Evolutionary conservation across 768 basidiomycete genomes (phyloP).

Genomic region (Podaxis sp.): DNA sequence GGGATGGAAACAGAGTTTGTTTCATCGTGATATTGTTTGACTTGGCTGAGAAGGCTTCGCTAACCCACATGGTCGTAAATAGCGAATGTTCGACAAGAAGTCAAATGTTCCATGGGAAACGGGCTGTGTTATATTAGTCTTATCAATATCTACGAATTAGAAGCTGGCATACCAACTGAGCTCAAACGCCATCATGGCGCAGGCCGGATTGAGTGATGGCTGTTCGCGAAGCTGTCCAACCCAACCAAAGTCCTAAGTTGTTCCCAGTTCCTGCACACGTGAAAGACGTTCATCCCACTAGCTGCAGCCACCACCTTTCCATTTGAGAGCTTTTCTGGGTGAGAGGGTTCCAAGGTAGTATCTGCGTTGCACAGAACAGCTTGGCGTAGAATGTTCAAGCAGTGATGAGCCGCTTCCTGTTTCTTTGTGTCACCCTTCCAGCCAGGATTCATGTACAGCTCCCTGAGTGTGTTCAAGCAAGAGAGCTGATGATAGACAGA

Average conservation of each 20-base stretch:
- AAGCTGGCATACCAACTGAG: conserved; percentile 7
- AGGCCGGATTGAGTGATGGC: background rate
- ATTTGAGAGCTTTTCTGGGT: background rate
- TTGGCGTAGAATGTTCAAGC: conserved; percentile 17
- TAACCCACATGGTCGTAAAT: conserved; percentile 1
- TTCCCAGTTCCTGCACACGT: conserved; percentile 19
- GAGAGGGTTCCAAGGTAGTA: conserved; percentile 16
- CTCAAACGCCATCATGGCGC: background rate
- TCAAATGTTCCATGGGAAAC: conserved; percentile 10
- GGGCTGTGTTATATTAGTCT: conserved; percentile 5
- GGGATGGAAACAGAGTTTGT: conserved; percentile 2
- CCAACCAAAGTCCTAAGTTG: conserved; percentile 13
- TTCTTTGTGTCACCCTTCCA: conserved; percentile 8
- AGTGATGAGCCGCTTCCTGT: conserved; percentile 9
- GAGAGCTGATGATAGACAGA: conserved; percentile 15
- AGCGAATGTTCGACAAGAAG: background rate
- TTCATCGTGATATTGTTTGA: background rate
- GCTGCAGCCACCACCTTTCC: conserved; percentile 8
- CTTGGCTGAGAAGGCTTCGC: conserved; percentile 1
- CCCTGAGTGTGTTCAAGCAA: conserved; percentile 13
- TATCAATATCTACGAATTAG: background rate
- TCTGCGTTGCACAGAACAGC: conserved; percentile 17
- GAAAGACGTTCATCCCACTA: conserved; percentile 15
- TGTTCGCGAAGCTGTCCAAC: conserved; percentile 7
- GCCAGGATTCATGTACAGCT: conserved; percentile 12